Evolutionary conservation across 371 early-diverging fungal genomes (phyloP).

Genomic region (Circinella minor): DNA sequence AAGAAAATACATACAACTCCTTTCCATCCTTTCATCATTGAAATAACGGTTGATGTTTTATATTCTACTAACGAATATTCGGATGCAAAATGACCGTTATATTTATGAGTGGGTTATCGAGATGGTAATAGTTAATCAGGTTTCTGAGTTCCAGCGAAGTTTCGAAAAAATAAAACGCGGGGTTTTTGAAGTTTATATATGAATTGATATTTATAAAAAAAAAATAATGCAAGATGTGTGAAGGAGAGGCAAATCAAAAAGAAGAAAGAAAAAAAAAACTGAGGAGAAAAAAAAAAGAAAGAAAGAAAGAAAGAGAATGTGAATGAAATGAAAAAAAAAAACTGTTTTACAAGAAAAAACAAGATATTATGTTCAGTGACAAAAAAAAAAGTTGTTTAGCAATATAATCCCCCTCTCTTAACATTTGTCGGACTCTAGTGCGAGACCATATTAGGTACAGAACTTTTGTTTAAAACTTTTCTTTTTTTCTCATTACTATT

Average conservation of each 20-base stretch:
- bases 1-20: slow-evolving; percentile 22
- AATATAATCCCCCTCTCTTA: too few relatives aligned
- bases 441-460: too few relatives aligned
- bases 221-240: neutral
- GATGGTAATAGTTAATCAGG: neutral
- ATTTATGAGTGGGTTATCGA: neutral
- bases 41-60: neutral
- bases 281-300: neutral
- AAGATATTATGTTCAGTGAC: neutral
- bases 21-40: slow-evolving; percentile 25
- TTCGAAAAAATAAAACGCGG: neutral
- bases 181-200: neutral
- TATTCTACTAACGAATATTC: neutral
- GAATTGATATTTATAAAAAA: neutral
- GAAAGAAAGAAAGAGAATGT: neutral
- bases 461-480: too few relatives aligned
- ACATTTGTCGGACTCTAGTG: too few relatives aligned
- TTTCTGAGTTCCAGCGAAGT: neutral
- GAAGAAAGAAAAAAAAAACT: neutral
- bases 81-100: too few relatives aligned
- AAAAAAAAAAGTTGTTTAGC: neutral
- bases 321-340: neutral
- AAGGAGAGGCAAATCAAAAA: neutral
- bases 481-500: neutral
- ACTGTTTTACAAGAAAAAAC: neutral